Evolutionary conservation across 495 filamentous ascomycete species (phyloP).

Genomic region (Aspergillus kassunensis): DNA sequence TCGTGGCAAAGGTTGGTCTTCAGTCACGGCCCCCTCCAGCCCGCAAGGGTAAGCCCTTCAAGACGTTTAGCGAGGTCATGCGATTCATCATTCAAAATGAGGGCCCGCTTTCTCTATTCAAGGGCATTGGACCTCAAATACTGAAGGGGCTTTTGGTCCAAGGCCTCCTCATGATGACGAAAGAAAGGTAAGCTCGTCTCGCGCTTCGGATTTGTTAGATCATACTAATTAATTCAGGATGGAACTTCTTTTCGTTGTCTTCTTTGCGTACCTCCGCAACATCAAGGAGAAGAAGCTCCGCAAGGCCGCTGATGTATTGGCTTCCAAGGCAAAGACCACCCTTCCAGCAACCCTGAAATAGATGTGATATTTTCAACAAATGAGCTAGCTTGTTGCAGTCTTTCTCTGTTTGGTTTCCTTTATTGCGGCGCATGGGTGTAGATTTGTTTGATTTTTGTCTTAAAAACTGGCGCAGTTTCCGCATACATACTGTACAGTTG

Average conservation of each 20-base stretch:
- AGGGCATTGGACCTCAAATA: constrained; percentile 93
- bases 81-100: constrained; percentile 85
- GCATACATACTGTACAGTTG: constrained; percentile 17
- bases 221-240: constrained; percentile 55
- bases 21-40: constrained; percentile 87
- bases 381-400: constrained; percentile 6
- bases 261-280: constrained; percentile 75
- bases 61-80: constrained; percentile 94
- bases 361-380: constrained; percentile 3
- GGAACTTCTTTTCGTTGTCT: constrained; percentile 82
- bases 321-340: constrained; percentile 38
- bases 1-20: constrained; percentile 95
- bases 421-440: constrained; percentile 26
- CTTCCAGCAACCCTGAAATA: constrained; percentile 46
- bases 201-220: background rate
- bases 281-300: constrained; percentile 66
- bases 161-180: constrained; percentile 98
- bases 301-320: constrained; percentile 53
- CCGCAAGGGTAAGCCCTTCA: constrained; percentile 87
- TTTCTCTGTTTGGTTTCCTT: constrained; percentile 14
- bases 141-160: constrained; percentile 91
- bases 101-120: constrained; percentile 78
- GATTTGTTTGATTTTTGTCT: constrained; percentile 12
- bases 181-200: constrained; percentile 70
- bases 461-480: constrained; percentile 2